phyloP scores from a whole-genome alignment of 495 filamentous ascomycete species.

The Wilcoxina mikolae region DNA sequence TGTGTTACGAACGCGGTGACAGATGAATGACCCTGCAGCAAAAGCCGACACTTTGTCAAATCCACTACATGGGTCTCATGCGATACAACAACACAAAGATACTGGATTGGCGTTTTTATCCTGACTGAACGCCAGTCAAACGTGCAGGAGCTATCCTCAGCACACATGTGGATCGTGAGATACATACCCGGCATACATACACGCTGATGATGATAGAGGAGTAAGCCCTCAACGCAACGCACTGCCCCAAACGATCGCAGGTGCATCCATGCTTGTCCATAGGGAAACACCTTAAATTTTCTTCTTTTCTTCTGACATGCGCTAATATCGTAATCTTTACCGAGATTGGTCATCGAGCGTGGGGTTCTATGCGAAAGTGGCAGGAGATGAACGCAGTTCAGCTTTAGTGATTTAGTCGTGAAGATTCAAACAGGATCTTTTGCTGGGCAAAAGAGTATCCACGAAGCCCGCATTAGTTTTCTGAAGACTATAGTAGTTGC shows the following conservation, averaged over 20 bases:
- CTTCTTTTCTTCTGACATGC: slow-evolving; percentile 4
- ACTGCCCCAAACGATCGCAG: slow-evolving; percentile 1
- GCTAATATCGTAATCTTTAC: background rate
- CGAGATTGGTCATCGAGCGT: background rate
- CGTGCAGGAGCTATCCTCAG: too few relatives aligned
- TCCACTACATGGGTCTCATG: too few relatives aligned
- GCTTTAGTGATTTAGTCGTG: background rate
- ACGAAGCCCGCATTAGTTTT: background rate
- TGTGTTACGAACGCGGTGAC: too few relatives aligned
- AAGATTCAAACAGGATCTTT: background rate
- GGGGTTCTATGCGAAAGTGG: background rate
- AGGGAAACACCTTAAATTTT: slow-evolving; percentile 12
- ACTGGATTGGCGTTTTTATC: too few relatives aligned
- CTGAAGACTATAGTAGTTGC: too few relatives aligned
- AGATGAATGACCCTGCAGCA: too few relatives aligned
- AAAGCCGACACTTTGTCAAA: too few relatives aligned
- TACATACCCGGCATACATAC: too few relatives aligned
- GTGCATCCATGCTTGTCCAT: slow-evolving; percentile 6
- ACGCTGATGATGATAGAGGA: background rate
- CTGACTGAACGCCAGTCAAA: too few relatives aligned
- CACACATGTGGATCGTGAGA: too few relatives aligned
- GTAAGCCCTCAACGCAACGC: slow-evolving; percentile 2
- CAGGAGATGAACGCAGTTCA: background rate
- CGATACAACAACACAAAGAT: too few relatives aligned
- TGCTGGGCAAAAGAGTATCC: background rate